phyloP scores from a whole-genome alignment of 371 early-diverging fungal species.

The Lichtheimia ornata region DNA sequence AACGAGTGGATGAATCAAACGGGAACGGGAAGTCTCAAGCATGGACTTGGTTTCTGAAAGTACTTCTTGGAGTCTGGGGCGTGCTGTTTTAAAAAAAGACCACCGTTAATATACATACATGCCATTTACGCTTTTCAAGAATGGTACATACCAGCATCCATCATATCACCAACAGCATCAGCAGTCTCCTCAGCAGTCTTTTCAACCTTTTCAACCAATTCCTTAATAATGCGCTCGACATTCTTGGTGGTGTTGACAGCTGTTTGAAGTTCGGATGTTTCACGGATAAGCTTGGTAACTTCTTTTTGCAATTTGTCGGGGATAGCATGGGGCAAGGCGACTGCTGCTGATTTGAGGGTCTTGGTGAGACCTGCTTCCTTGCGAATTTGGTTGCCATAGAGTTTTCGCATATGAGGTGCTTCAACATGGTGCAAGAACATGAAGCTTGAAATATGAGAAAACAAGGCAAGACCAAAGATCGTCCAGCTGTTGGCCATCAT shows the following conservation, averaged over 20 bases:
- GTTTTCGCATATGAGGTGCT: constrained; percentile 80
- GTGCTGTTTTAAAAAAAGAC: constrained; percentile 22
- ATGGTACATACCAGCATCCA: constrained; percentile 13
- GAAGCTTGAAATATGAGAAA: constrained; percentile 79
- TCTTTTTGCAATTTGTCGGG: constrained; percentile 38
- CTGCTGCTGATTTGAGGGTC: constrained; percentile 46
- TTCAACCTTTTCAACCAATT: constrained; percentile 60
- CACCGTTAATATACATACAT: too few relatives aligned
- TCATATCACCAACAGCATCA: constrained; percentile 52
- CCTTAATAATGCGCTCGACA: constrained; percentile 59
- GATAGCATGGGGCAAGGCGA: constrained; percentile 31
- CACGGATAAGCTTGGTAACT: constrained; percentile 40
- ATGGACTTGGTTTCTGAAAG: constrained; percentile 57
- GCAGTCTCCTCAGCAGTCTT: constrained; percentile 61
- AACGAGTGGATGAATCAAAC: constrained; percentile 37
- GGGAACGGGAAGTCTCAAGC: constrained; percentile 49
- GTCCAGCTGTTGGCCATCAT: constrained; percentile 79
- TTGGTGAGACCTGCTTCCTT: constrained; percentile 80
- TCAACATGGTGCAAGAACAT: constrained; percentile 85
- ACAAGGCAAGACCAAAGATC: constrained; percentile 78
- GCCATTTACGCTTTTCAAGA: too few relatives aligned
- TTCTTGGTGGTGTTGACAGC: constrained; percentile 49
- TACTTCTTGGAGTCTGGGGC: constrained; percentile 60
- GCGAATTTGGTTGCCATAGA: constrained; percentile 81
- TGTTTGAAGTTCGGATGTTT: constrained; percentile 35